These are phyloP conservation scores for Xylona heveae DNA, from an alignment of 495 filamentous ascomycete genomes.

Conservation along the genomic window DNA sequence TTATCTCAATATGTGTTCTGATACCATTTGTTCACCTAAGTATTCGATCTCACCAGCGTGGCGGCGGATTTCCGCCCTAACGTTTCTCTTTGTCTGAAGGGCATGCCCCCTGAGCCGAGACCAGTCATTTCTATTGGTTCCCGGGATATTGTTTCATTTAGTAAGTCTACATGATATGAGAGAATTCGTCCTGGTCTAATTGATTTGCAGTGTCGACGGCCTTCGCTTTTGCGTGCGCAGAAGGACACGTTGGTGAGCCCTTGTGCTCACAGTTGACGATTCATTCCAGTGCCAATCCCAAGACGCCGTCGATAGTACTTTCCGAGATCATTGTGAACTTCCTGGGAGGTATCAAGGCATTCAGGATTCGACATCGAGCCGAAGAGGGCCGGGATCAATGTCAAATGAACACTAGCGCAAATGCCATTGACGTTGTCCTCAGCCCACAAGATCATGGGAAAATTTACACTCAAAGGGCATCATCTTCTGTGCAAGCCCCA, in stretches of 20 bases:
- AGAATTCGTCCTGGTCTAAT: too few species aligned
- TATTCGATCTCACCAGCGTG: background rate
- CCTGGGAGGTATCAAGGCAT: too few species aligned
- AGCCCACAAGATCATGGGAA: too few species aligned
- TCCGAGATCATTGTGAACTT: slow-evolving; percentile 39
- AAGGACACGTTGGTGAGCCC: slow-evolving; percentile 70
- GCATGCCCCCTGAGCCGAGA: slow-evolving; percentile 28
- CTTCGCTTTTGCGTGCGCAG: slow-evolving; percentile 49
- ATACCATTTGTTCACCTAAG: background rate
- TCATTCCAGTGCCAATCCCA: slow-evolving; percentile 40
- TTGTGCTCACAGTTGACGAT: slow-evolving; percentile 52
- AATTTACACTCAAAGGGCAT: slow-evolving; percentile 12
- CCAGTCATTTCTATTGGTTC: slow-evolving; percentile 42
- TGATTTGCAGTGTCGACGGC: slow-evolving; percentile 45
- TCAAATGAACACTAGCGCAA: too few species aligned
- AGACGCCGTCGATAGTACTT: slow-evolving; percentile 41
- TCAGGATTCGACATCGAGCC: too few species aligned
- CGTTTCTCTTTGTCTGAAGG: slow-evolving; percentile 46
- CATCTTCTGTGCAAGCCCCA: slow-evolving; percentile 7
- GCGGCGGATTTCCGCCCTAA: too few species aligned
- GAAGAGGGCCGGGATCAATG: too few species aligned
- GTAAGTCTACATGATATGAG: slow-evolving; percentile 24
- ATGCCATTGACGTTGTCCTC: too few species aligned
- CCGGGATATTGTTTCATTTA: slow-evolving; percentile 45
- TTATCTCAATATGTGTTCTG: slow-evolving; percentile 4